phyloP scores from a whole-genome alignment of 768 basidiomycete species.

The Auriculariales sp. region DNA sequence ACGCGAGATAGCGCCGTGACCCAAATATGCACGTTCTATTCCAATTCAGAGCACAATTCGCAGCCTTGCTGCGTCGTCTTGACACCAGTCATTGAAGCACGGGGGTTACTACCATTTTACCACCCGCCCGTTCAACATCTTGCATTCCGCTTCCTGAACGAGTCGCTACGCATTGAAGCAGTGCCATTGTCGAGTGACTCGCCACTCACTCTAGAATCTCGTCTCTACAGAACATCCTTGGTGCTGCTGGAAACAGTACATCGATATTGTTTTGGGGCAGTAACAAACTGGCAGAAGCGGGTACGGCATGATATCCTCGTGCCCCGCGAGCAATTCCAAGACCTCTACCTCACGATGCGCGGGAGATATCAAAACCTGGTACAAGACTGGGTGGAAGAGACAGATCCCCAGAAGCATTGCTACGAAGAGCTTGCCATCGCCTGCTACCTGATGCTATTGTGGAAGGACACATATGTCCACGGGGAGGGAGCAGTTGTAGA shows the following conservation, averaged over 20 bases:
- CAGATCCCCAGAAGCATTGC: conserved; percentile 81
- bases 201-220: conserved; percentile 35
- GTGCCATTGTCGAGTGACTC: conserved; percentile 28
- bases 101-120: conserved; percentile 62
- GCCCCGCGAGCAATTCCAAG: conserved; percentile 68
- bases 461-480: conserved; percentile 56
- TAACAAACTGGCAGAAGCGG: conserved; percentile 76
- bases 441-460: conserved; percentile 81
- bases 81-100: conserved; percentile 20
- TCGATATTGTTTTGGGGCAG: conserved; percentile 77
- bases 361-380: conserved; percentile 70
- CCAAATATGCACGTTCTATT: conserved; percentile 68
- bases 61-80: conserved; percentile 14
- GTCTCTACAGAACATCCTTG: conserved; percentile 70
- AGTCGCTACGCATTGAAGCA: conserved; percentile 40
- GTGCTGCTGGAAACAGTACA: conserved; percentile 70
- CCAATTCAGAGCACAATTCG: conserved; percentile 8
- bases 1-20: conserved; percentile 58
- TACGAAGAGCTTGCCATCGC: conserved; percentile 95
- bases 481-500: neutral
- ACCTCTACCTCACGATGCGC: conserved; percentile 77
- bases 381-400: conserved; percentile 62
- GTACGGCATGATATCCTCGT: conserved; percentile 72
- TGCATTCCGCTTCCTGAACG: conserved; percentile 58
- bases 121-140: conserved; percentile 73